A percentile compares a stretch with the other conserved stretches of the same genome.
Conservation (phyloP, 805 yeast species). For the Saitoella complicata region DNA sequence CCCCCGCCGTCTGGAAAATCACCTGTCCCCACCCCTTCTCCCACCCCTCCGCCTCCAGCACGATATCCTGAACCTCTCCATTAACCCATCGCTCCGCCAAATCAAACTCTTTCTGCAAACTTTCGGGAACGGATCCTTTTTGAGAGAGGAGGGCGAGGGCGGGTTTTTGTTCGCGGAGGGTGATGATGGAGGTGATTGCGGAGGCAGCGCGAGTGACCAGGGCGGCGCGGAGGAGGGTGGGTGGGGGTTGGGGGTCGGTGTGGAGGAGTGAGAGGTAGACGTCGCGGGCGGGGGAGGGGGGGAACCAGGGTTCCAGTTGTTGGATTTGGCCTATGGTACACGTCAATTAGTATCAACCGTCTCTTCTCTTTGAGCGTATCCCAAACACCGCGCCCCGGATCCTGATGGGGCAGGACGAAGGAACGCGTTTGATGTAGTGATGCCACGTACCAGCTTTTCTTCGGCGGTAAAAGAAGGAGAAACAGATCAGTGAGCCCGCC, state of each 20-base stretch:
- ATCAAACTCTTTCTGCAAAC: constrained; percentile 60
- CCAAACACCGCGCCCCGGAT: too few species aligned
- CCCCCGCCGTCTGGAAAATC: constrained; percentile 67
- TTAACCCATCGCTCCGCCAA: constrained; percentile 67
- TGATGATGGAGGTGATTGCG: constrained; percentile 66
- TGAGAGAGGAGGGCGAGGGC: constrained; percentile 59
- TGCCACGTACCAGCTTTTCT: constrained; percentile 10
- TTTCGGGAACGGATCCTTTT: constrained; percentile 83
- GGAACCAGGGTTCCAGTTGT: constrained; percentile 57
- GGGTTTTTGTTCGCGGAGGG: constrained; percentile 63
- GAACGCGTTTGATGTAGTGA: too few species aligned
- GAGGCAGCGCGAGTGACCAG: constrained; percentile 65
- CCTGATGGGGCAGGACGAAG: too few species aligned
- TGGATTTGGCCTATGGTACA: constrained; percentile 29
- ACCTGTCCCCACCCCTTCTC: constrained; percentile 68
- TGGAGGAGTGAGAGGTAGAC: constrained; percentile 44
- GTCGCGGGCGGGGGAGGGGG: constrained; percentile 42
- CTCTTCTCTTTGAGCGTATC: too few species aligned
- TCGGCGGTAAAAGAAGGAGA: constrained; percentile 12
- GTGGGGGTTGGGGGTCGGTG: constrained; percentile 39
- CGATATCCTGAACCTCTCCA: constrained; percentile 60
- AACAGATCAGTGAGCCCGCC: constrained; percentile 9
- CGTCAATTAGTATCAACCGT: too few species aligned
- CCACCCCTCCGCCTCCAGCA: constrained; percentile 52
- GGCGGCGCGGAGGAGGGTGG: constrained; percentile 58